These are phyloP conservation scores for Colletotrichum tanaceti DNA, from an alignment of 2,329 filamentous ascomycete species.

Conservation along the genomic window DNA sequence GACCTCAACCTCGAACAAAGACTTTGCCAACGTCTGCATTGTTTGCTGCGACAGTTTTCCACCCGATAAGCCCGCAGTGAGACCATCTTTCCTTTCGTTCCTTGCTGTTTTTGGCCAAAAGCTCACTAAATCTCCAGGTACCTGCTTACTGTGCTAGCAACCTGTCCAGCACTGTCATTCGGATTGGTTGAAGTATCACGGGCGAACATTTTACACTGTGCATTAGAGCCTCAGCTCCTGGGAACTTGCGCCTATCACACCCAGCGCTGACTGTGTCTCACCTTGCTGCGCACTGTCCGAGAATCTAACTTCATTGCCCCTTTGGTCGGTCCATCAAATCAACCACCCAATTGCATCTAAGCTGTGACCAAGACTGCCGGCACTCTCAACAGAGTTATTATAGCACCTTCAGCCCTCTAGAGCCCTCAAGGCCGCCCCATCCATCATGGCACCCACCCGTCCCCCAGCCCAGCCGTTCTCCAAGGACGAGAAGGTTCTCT, in stretches of 20 bases:
- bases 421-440: neutral
- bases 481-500: constrained; percentile 94
- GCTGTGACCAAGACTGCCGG: neutral
- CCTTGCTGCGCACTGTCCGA: constrained; percentile 33
- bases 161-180: constrained; percentile 22
- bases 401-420: neutral
- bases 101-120: neutral
- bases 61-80: neutral
- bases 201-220: constrained; percentile 21
- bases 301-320: constrained; percentile 39
- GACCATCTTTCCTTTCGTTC: neutral
- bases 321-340: constrained; percentile 22
- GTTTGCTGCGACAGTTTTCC: too few species aligned
- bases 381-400: neutral
- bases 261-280: constrained; percentile 11
- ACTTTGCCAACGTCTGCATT: constrained; percentile 1
- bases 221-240: neutral
- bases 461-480: constrained; percentile 56
- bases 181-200: constrained; percentile 19
- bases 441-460: constrained; percentile 56
- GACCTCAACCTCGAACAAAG: neutral
- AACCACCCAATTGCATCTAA: constrained; percentile 13
- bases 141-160: constrained; percentile 34
- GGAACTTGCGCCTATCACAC: constrained; percentile 1
- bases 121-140: constrained; percentile 4